Base-by-base conservation (phyloP, 805 yeast species). In the Kodamaea kakaduensis region DNA sequence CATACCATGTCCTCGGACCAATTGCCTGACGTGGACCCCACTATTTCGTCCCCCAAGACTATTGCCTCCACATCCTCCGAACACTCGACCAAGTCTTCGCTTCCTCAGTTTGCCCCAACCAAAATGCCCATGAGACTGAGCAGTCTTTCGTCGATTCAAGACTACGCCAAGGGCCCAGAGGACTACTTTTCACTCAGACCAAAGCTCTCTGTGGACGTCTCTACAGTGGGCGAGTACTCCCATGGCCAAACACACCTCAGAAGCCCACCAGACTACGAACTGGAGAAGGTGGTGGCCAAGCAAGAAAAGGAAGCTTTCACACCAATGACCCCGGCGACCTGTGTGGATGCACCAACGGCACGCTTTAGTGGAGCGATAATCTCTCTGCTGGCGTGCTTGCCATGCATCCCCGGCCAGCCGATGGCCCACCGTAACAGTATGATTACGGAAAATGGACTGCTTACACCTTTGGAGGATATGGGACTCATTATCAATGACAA, bases 151-250 rank as follows among this genome's bases (percentile, higher is more conserved):
- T 26, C 29, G 17, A 16, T 26, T 4, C 17, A 16, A 12, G 29
- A 26, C 12, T 15, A 16, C 19, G 10, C 29, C 10, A 26, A 10
- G 14, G 14, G 16, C 27, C 35, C 27, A 19, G 41, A 42, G 14
- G 45, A 42, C 27, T 42, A 42, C 37, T 42, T 42, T 24, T 35
- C 37, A 31, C 32, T 32, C 32, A 33, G 34, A 19, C 43, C 45
- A 17, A 40, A 39, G 28, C 32, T 42, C 20, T 31, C 38, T 12
- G 41, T 42, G 9, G 35, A 32, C 17, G 26, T 32, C 12, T n/a
- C 35, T 3, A 14, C 35, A 3, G 25, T 23, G 3, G 21, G 17
- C 4, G 29, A 23, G 24, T 32, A 32, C 24, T 12, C 35, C 5
- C 35, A 32, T 18, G 21, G 15, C 21, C 35, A 23, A 15, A 31